These are phyloP conservation scores for Pezicula carpinea DNA, from an alignment of 2,329 filamentous ascomycete species.

Conservation along the genomic window DNA sequence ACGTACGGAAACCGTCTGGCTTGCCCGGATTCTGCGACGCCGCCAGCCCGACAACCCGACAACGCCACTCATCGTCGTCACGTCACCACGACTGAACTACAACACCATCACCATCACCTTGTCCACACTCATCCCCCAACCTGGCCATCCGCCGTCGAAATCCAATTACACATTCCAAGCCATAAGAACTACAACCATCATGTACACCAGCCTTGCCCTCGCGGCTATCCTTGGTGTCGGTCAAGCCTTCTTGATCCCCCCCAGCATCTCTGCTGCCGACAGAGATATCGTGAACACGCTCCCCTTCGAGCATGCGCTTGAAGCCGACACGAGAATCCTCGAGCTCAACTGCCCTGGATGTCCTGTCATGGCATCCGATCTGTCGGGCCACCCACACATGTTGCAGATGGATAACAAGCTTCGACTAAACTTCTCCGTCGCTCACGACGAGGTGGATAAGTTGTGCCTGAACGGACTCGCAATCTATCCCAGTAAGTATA, in stretches of 20 bases:
- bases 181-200: constrained; percentile 9
- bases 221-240: constrained; percentile 14
- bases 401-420: constrained; percentile 30
- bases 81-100: too few relatives aligned
- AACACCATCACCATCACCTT: not conserved
- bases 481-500: constrained; percentile 57
- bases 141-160: not conserved
- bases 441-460: constrained; percentile 39
- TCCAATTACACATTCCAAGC: not conserved
- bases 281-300: constrained; percentile 37
- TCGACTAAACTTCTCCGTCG: constrained; percentile 50
- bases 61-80: too few relatives aligned
- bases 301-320: constrained; percentile 33
- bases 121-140: too few relatives aligned
- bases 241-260: constrained; percentile 49
- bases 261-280: constrained; percentile 40
- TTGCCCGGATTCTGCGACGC: too few relatives aligned
- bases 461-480: constrained; percentile 57
- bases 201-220: constrained; percentile 19
- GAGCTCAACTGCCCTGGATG: constrained; percentile 51
- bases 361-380: constrained; percentile 34
- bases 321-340: constrained; percentile 36
- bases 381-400: constrained; percentile 21
- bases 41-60: too few relatives aligned
- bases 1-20: too few relatives aligned